phyloP scores from a whole-genome alignment of 2,329 filamentous ascomycete species.

The Venturia aucupariae region DNA sequence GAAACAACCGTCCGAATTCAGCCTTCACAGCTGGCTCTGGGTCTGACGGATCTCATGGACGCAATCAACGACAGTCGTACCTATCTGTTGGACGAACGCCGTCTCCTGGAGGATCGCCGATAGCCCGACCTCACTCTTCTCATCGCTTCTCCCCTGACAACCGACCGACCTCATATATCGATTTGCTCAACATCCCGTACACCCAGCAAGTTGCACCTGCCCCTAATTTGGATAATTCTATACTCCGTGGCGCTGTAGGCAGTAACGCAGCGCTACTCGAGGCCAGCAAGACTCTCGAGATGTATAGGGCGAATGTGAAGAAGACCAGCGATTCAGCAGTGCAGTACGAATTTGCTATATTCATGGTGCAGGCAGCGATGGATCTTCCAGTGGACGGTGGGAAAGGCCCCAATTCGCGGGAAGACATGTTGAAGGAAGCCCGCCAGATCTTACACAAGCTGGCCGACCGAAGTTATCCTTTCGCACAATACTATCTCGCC shows the following conservation, averaged over 20 bases:
- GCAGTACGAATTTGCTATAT: slow-evolving; percentile 94
- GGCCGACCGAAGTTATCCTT: slow-evolving; percentile 82
- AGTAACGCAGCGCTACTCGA: slow-evolving; percentile 85
- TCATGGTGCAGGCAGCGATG: slow-evolving; percentile 81
- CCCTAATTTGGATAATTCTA: slow-evolving; percentile 65
- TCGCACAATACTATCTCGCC: slow-evolving; percentile 94
- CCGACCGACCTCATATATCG: slow-evolving; percentile 51
- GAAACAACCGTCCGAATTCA: slow-evolving; percentile 52
- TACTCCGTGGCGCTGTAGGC: slow-evolving; percentile 69
- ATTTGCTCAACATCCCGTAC: slow-evolving; percentile 59
- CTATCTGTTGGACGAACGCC: slow-evolving; percentile 37
- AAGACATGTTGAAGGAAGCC: slow-evolving; percentile 73
- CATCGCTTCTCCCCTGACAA: slow-evolving; percentile 48
- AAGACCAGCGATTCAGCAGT: slow-evolving; percentile 87
- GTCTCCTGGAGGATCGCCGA: slow-evolving; percentile 31
- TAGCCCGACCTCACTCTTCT: slow-evolving; percentile 40
- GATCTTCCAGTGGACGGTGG: slow-evolving; percentile 29
- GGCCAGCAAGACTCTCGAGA: slow-evolving; percentile 87
- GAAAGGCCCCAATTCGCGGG: slow-evolving; percentile 26
- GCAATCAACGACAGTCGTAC: slow-evolving; percentile 31
- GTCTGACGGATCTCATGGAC: slow-evolving; percentile 48
- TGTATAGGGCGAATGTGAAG: slow-evolving; percentile 95
- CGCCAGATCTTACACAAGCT: slow-evolving; percentile 80
- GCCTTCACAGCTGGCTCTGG: slow-evolving; percentile 70
- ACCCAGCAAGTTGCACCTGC: slow-evolving; percentile 64